These are phyloP conservation scores for Zygotorulaspora danielsina DNA, from an alignment of 805 yeast genomes.

Conservation along the genomic window DNA sequence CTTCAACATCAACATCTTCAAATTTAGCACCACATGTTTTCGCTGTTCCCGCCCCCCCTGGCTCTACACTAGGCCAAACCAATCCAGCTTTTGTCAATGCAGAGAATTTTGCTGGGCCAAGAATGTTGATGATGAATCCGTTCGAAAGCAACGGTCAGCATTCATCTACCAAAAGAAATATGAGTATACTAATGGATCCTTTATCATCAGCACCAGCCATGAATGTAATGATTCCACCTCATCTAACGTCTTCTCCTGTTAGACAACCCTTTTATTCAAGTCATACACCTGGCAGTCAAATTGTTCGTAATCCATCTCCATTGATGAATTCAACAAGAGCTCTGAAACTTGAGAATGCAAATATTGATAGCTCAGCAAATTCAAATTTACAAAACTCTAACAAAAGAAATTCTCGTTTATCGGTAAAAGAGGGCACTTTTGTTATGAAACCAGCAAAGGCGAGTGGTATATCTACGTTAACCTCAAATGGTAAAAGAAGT, in stretches of 20 bases:
- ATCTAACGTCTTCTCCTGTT: constrained; percentile 7
- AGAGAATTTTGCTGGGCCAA: constrained; percentile 12
- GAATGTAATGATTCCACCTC: constrained; percentile 3
- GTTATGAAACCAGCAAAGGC: constrained; percentile 7
- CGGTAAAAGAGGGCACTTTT: constrained; percentile 11
- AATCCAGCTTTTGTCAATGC: constrained; percentile 8
- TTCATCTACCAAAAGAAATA: constrained; percentile 22
- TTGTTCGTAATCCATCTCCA: constrained; percentile 11
- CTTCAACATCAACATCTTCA: constrained; percentile 9
- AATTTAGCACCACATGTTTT: constrained; percentile 14
- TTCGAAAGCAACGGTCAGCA: constrained; percentile 20
- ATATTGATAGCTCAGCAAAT: background rate
- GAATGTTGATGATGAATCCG: constrained; percentile 25
- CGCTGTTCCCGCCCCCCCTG: constrained; percentile 13
- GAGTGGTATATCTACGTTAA: background rate
- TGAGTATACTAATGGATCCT: constrained; percentile 29
- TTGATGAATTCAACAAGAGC: constrained; percentile 7
- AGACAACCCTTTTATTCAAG: background rate
- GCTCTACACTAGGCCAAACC: constrained; percentile 5
- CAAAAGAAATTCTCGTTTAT: constrained; percentile 5
- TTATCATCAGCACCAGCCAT: constrained; percentile 21
- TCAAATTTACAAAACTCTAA: background rate
- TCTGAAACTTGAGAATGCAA: constrained; percentile 9
- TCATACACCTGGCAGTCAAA: constrained; percentile 6
- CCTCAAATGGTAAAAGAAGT: constrained; percentile 4